phyloP scores from a whole-genome alignment of 805 yeast genomes.

The Blastobotrys muscicola region DNA sequence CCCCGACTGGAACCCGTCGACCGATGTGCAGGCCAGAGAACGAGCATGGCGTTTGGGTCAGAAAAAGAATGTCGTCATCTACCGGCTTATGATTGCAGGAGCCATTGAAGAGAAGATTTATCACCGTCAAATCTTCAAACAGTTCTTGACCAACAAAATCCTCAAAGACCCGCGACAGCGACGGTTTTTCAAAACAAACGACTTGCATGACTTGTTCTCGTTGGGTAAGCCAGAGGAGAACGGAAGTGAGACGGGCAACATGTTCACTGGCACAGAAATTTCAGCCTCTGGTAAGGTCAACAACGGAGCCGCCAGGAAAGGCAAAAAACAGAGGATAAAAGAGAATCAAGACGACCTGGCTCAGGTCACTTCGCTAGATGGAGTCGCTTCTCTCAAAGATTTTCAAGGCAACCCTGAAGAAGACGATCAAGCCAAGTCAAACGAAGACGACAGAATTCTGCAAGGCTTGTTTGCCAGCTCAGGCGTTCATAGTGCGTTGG shows the following conservation, averaged over 20 bases:
- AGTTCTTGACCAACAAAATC: constrained; percentile 84
- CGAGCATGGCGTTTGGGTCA: constrained; percentile 97
- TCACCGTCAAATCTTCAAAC: constrained; percentile 94
- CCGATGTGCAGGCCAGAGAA: constrained; percentile 94
- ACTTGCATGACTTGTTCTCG: constrained; percentile 79
- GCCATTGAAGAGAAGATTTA: constrained; percentile 93
- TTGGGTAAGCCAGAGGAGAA: constrained; percentile 54
- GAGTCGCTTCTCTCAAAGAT: constrained; percentile 65
- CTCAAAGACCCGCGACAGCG: constrained; percentile 92
- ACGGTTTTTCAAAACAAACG: constrained; percentile 85
- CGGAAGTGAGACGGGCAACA: constrained; percentile 60
- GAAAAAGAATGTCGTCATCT: constrained; percentile 81
- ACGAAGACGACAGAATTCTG: constrained; percentile 45
- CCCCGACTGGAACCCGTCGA: constrained; percentile 98
- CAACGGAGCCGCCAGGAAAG: constrained; percentile 8
- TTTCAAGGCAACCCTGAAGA: constrained; percentile 42
- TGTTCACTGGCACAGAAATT: constrained; percentile 39
- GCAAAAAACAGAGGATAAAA: constrained; percentile 21
- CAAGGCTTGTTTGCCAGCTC: constrained; percentile 63
- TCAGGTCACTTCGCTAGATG: constrained; percentile 52
- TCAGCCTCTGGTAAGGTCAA: background rate
- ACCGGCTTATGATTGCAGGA: constrained; percentile 87
- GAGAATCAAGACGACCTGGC: constrained; percentile 56
- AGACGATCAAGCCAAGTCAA: constrained; percentile 17
- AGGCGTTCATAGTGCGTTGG: constrained; percentile 63